These are phyloP conservation scores for Morella rubra DNA, from an alignment of 306 rosid species.

Conservation along the genomic window DNA sequence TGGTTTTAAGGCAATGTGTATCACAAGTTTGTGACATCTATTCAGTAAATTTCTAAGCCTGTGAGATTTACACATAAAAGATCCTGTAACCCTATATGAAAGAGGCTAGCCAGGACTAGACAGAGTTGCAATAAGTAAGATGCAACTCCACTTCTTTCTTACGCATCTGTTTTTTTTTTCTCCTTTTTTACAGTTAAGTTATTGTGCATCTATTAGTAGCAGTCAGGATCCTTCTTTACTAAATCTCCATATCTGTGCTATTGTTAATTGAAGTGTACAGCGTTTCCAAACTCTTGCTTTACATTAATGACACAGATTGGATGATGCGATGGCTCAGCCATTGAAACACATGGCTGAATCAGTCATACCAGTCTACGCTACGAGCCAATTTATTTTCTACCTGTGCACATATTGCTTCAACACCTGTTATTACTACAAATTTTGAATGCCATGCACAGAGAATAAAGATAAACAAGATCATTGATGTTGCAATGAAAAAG, in stretches of 20 bases:
- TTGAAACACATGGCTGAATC: background rate
- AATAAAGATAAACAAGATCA: slow-evolving; percentile 8
- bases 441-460: slow-evolving; percentile 8
- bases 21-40: background rate
- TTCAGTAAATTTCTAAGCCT: too few relatives aligned
- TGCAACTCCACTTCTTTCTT: background rate
- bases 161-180: too few relatives aligned
- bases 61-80: too few relatives aligned
- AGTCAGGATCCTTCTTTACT: background rate
- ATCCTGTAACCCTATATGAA: too few relatives aligned
- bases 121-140: background rate
- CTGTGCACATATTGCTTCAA: background rate
- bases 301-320: background rate
- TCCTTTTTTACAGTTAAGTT: background rate
- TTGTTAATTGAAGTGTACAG: too few relatives aligned
- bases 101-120: background rate
- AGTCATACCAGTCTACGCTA: background rate
- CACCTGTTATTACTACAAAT: background rate
- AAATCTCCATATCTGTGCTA: background rate
- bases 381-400: background rate
- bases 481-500: slow-evolving; percentile 17
- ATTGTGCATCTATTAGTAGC: background rate
- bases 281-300: background rate
- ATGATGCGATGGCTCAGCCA: background rate
- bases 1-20: background rate